Base-by-base conservation (phyloP, 2,329 filamentous ascomycete genomes). In the Claviceps purpurea region DNA sequence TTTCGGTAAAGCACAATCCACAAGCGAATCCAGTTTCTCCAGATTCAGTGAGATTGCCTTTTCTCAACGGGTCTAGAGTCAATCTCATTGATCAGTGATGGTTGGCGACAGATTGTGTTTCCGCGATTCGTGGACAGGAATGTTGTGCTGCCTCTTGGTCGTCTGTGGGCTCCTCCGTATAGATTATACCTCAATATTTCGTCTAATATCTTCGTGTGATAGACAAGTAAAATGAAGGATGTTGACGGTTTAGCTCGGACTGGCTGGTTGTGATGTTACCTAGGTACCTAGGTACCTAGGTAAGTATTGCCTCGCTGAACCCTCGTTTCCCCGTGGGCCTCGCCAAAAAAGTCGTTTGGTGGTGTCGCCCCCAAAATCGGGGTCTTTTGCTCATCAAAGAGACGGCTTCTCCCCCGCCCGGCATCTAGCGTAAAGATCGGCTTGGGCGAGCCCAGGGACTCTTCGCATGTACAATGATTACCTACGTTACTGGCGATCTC, bases 1-100 rank as follows among this genome's bases (percentile, higher is more conserved):
- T 52, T 49, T 51, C n/a, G 52, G 34, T 18, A 39, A 40, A 40
- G 40, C 47, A 47, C 22, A 14, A 16, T 50, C 41, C 39, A 37
- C 26, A 22, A 18, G 18, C 7, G 16, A 22, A 20, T 18, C 47
- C n/a, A 45, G 22, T 38, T 45, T 40, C 34, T 39, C 34, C n/a
- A 41, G n/a, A 14, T 26, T 43, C 20, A 26, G 7, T 11, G 39
- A 5, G 16, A 16, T 22, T 51, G 44, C 40, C 18, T 42, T 20
- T 10, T 11, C 18, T 41, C n/a, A 20, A 24, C n/a, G 20, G n/a
- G 20, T n/a, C 16, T 7, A 16, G 40, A 11, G 20, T 24, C 38
- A 37, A 47, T 37, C 14, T 40, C 38, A 18, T 43, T 30, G 22
- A 52, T 40, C 38, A 18, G 38, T 30, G 22, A 52, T 37, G 20